Evolutionary conservation across 164 flowering plant species (phyloP).

Genomic region (Chloranthus sessilifolius): DNA sequence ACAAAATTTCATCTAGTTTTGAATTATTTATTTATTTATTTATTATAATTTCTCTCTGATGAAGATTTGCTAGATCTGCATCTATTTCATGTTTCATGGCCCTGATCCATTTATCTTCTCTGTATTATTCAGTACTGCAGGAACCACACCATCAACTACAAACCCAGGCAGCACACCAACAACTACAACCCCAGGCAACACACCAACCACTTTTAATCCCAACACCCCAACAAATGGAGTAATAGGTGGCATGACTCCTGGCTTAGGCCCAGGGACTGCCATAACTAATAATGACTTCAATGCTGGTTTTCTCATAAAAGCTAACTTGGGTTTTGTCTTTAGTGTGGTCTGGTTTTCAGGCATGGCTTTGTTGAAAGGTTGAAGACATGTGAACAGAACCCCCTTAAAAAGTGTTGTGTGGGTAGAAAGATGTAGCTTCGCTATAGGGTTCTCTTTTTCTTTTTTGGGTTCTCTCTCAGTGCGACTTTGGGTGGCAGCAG

Average conservation of each 20-base stretch:
- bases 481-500: background rate
- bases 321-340: background rate
- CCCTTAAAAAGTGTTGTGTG: background rate
- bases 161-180: slow-evolving; percentile 1
- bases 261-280: background rate
- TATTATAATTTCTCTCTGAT: background rate
- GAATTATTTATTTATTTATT: background rate
- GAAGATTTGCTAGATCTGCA: too few species aligned
- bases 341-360: background rate
- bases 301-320: background rate
- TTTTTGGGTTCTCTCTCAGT: too few species aligned
- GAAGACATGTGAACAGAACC: too few species aligned
- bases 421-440: background rate
- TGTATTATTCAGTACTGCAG: background rate
- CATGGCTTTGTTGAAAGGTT: background rate
- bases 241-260: background rate
- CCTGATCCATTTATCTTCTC: background rate
- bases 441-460: background rate
- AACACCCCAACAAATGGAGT: background rate
- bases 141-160: background rate
- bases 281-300: background rate
- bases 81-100: background rate
- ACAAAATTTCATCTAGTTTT: background rate
- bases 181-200: background rate
- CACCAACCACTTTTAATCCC: background rate